Evolutionary conservation across 306 rosid species (phyloP).

Genomic region (Trifolium subterraneum): DNA sequence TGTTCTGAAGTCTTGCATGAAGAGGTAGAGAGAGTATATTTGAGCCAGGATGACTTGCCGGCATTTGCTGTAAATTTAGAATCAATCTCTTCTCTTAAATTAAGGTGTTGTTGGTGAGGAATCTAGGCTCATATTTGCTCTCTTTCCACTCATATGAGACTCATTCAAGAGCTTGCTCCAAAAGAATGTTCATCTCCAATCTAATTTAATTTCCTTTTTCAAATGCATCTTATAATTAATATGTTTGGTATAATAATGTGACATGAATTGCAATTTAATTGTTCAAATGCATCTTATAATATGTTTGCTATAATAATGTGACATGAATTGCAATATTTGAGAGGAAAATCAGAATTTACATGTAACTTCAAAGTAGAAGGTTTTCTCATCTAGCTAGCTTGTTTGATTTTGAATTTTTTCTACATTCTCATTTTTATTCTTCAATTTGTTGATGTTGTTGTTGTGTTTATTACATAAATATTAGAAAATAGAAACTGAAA

Average conservation of each 20-base stretch:
- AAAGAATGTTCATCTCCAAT: background rate
- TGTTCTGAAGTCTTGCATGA: constrained; percentile 39
- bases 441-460: too few species aligned
- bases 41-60: constrained; percentile 73
- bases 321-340: background rate
- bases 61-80: constrained; percentile 14
- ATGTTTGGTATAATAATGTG: background rate
- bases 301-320: background rate
- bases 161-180: constrained; percentile 20
- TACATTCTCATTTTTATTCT: too few species aligned
- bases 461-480: too few species aligned
- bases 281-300: background rate
- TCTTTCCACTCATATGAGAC: constrained; percentile 47
- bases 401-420: too few species aligned
- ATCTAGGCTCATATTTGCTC: constrained; percentile 44
- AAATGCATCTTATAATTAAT: background rate
- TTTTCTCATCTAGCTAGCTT: background rate
- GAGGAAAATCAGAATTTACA: background rate
- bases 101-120: constrained; percentile 38
- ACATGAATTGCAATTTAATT: background rate
- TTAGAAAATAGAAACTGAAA: too few species aligned
- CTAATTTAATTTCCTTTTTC: background rate
- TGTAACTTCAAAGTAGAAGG: background rate
- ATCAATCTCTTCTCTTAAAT: background rate
- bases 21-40: constrained; percentile 48